Evolutionary conservation across 1,284 basidiomycete species (phyloP).

Genomic region (Irpex sp.): DNA sequence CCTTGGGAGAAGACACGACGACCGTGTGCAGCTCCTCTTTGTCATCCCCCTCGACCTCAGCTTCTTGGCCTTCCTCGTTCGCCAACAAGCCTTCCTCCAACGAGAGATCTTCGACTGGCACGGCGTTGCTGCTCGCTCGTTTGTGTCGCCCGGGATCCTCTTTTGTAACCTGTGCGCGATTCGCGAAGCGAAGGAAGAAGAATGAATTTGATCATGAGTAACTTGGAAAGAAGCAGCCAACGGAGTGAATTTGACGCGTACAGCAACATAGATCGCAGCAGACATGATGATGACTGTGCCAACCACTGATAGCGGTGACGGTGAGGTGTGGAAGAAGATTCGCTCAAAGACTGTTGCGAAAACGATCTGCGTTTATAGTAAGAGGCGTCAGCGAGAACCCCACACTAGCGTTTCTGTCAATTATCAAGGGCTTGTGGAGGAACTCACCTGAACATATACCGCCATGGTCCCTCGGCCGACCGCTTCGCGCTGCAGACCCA

Average conservation of each 20-base stretch:
- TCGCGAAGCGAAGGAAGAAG: background rate
- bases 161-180: constrained; percentile 18
- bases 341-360: constrained; percentile 56
- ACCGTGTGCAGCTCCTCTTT: background rate
- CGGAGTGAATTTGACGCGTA: constrained; percentile 25
- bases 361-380: constrained; percentile 38
- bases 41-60: background rate
- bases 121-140: constrained; percentile 9
- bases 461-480: constrained; percentile 58
- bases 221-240: background rate
- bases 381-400: no score
- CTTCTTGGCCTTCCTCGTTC: constrained; percentile 8
- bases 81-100: constrained; percentile 29
- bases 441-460: constrained; percentile 50
- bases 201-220: background rate
- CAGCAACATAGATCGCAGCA: constrained; percentile 57
- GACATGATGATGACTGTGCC: constrained; percentile 54
- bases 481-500: constrained; percentile 62
- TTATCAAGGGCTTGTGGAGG: no score
- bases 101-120: constrained; percentile 21
- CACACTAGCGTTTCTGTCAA: background rate
- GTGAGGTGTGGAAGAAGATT: constrained; percentile 52
- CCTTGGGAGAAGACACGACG: background rate
- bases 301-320: constrained; percentile 46
- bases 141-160: constrained; percentile 13